Base-by-base conservation (phyloP, 306 rosid genomes). In the Corylus heterophylla region DNA sequence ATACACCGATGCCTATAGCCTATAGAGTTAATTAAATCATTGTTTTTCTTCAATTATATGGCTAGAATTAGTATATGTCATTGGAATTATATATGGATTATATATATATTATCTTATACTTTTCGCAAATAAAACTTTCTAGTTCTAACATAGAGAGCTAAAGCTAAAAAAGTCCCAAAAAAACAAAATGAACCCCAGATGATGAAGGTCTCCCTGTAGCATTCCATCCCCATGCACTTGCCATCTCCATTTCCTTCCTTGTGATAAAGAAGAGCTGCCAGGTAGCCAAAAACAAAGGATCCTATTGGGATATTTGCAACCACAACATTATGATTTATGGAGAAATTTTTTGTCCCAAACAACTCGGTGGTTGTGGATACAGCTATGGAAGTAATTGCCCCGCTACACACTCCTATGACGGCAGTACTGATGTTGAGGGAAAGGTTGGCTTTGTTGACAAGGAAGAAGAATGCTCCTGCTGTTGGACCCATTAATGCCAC, bases 221-320 rank as follows among this genome's bases (percentile, higher is more conserved):
- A 94, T 31, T 81, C 84, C 81, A 80, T 89, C 54, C 98, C 97
- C 68, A 91, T 64, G 89, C 98, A 94, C 42, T 85, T 86, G 4
- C 87, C 94, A 12, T 47, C 59, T 12, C 22, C 86, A 71, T 81
- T 16, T 22, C 87, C 89, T 78, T 89, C 80, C 17, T 59, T 75
- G 20, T 0, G 82, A 84, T 95, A 95, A 50, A 91, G 7, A 54
- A 83, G 39, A 20, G 90, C 93, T 2, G 98, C 93, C 39, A 80
- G 52, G 59, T 73, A 86, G 17, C 96, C 98, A 71, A 85, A 89
- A 3, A 84, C 5, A 68, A 92, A 87, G 0, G 98, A 95, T 0
- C 98, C 98, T 1, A 91, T 49, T 1, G 98, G 94, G 16, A 92
- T 95, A 25, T 95, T 95, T 1, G 94, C 90, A 51, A 95, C 97